Percentiles rank a stretch among this genome's conserved stretches.
phyloP scores from a whole-genome alignment of 805 yeast species.

The Nakazawaea laoshanensis region DNA sequence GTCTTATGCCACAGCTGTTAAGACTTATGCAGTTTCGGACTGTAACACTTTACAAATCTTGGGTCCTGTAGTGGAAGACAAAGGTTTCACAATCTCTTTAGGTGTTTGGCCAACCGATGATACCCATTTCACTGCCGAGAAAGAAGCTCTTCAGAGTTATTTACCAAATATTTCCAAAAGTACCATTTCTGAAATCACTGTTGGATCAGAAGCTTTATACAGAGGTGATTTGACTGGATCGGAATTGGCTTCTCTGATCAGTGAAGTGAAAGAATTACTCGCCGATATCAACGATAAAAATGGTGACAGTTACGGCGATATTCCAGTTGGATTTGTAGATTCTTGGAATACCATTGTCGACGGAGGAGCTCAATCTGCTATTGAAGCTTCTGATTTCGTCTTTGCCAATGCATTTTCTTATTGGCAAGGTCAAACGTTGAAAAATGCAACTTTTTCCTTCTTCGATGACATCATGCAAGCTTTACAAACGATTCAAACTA shows the following conservation, averaged over 20 bases:
- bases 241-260: conserved; percentile 62
- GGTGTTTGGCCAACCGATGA: conserved; percentile 96
- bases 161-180: conserved; percentile 66
- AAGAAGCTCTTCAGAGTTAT: conserved; percentile 57
- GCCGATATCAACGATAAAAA: conserved; percentile 62
- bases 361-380: conserved; percentile 60
- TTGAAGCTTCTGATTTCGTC: conserved; percentile 75
- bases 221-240: conserved; percentile 77
- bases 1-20: conserved; percentile 54
- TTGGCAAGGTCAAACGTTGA: conserved; percentile 94
- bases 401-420: conserved; percentile 95
- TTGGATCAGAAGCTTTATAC: conserved; percentile 94
- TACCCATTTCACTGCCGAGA: conserved; percentile 66
- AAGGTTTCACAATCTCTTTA: conserved; percentile 66
- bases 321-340: conserved; percentile 88
- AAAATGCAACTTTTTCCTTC: conserved; percentile 84
- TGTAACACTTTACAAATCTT: conserved; percentile 81
- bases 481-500: conserved; percentile 74
- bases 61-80: conserved; percentile 79
- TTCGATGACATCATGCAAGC: conserved; percentile 98
- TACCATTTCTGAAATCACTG: conserved; percentile 70
- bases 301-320: conserved; percentile 65
- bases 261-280: conserved; percentile 51
- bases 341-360: conserved; percentile 92
- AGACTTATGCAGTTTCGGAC: conserved; percentile 89